Conservation (phyloP, 176 grass and related monocot genomes). For the Guadua angustifolia region DNA sequence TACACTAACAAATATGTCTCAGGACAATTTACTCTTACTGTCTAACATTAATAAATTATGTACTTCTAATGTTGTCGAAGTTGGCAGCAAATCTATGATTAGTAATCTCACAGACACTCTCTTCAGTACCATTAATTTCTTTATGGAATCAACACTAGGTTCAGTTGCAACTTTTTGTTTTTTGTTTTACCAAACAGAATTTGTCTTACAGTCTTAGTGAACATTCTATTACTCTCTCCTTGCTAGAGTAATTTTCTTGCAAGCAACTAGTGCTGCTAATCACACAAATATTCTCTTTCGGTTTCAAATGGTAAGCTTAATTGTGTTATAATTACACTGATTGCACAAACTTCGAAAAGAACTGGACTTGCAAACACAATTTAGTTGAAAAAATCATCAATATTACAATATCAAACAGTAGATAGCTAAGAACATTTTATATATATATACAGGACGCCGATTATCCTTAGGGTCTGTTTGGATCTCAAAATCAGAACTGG, state of each 20-base stretch:
- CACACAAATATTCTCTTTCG: background rate
- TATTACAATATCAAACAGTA: background rate
- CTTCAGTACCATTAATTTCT: background rate
- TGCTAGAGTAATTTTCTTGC: background rate
- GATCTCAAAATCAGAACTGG: background rate
- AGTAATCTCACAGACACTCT: background rate
- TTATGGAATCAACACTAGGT: background rate
- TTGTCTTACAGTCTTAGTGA: background rate
- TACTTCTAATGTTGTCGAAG: background rate
- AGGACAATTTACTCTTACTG: background rate
- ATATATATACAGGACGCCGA: too few relatives aligned
- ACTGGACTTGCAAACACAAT: background rate
- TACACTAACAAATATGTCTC: background rate
- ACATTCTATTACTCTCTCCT: background rate
- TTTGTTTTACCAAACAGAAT: conserved; percentile 4
- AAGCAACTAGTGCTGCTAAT: background rate
- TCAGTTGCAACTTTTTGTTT: background rate
- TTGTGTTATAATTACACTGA: background rate
- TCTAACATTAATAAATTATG: background rate
- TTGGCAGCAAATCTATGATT: background rate
- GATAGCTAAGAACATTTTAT: background rate
- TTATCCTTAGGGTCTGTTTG: background rate
- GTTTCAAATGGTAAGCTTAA: background rate
- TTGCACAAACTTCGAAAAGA: background rate
- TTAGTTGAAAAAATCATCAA: background rate